These are phyloP conservation scores for Parascedosporium putredinis DNA, from an alignment of 2,329 filamentous ascomycete species.

Conservation along the genomic window DNA sequence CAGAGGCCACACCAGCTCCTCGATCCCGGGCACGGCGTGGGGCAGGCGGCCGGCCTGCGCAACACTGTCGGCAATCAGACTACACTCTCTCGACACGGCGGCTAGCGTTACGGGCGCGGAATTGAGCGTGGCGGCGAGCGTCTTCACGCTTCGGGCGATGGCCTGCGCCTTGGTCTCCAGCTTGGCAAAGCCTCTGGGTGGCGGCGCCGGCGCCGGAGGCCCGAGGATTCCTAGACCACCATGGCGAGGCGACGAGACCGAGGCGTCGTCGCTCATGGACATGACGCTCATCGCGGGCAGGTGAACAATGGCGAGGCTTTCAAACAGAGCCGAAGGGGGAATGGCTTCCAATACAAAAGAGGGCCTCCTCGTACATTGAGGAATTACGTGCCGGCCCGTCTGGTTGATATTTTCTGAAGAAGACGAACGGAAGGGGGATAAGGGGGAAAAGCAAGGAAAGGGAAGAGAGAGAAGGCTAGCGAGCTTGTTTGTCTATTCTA, in stretches of 20 bases:
- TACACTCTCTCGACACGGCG: conserved; percentile 13
- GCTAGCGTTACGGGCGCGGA: conserved; percentile 14
- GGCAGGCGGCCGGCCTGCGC: conserved; percentile 14
- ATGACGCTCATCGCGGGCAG: conserved; percentile 2
- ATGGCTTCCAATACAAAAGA: not conserved
- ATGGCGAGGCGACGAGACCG: conserved; percentile 1
- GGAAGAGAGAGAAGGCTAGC: not conserved
- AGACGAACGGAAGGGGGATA: not conserved
- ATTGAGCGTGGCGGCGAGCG: conserved; percentile 11
- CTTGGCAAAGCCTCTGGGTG: not conserved
- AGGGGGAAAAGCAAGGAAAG: not conserved
- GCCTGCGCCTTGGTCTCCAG: conserved; percentile 2
- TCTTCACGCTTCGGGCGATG: not conserved
- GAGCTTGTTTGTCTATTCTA: no score
- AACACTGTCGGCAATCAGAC: conserved; percentile 9
- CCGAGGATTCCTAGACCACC: not conserved
- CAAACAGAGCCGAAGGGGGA: not conserved
- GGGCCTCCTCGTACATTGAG: not conserved
- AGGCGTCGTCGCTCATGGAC: not conserved
- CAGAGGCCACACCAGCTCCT: conserved; percentile 30
- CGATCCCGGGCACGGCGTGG: conserved; percentile 25
- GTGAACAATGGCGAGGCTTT: conserved; percentile 2
- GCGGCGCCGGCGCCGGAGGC: not conserved
- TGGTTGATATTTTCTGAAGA: not conserved
- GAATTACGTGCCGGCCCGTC: not conserved